Conservation (phyloP, 768 basidiomycete species). For the Boletus coccyginus region DNA sequence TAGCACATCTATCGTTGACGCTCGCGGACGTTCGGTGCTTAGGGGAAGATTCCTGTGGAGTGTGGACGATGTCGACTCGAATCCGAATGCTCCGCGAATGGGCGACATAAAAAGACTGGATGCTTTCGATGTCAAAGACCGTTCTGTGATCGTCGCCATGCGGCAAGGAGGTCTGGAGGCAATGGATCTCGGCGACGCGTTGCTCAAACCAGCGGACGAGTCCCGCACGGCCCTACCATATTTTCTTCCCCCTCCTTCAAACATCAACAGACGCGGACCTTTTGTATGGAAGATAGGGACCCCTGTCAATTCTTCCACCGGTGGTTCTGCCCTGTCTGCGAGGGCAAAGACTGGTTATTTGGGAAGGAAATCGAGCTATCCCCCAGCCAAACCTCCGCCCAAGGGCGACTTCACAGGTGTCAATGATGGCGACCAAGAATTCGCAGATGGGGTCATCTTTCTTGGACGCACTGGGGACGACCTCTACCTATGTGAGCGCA, state of each 20-base stretch:
- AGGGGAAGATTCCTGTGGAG: slow-evolving; percentile 83
- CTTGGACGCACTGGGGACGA: slow-evolving; percentile 75
- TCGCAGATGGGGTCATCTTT: slow-evolving; percentile 73
- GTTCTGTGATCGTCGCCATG: slow-evolving; percentile 80
- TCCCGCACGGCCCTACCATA: slow-evolving; percentile 72
- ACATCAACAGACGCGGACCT: slow-evolving; percentile 65
- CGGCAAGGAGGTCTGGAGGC: slow-evolving; percentile 84
- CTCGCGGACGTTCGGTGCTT: slow-evolving; percentile 80
- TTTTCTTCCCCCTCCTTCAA: slow-evolving; percentile 59
- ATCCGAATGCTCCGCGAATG: slow-evolving; percentile 44
- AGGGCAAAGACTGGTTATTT: slow-evolving; percentile 41
- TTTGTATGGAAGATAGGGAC: slow-evolving; percentile 85
- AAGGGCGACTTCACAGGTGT: slow-evolving; percentile 48
- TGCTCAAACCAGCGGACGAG: slow-evolving; percentile 76
- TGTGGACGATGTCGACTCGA: slow-evolving; percentile 50
- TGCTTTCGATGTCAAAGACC: slow-evolving; percentile 73
- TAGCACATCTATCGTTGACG: slow-evolving; percentile 84
- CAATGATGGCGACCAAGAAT: slow-evolving; percentile 50
- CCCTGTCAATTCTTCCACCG: slow-evolving; percentile 47
- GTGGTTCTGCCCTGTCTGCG: slow-evolving; percentile 39
- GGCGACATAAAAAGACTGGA: slow-evolving; percentile 84
- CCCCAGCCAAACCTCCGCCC: slow-evolving; percentile 45
- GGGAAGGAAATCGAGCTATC: slow-evolving; percentile 49
- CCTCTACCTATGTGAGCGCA: slow-evolving; percentile 81
- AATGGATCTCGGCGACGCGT: slow-evolving; percentile 74